Evolutionary conservation across 179 eudicot genomes (phyloP), one percentile per base, ranked within the genome.

Genomic region (Drosera spatulata): DNA sequence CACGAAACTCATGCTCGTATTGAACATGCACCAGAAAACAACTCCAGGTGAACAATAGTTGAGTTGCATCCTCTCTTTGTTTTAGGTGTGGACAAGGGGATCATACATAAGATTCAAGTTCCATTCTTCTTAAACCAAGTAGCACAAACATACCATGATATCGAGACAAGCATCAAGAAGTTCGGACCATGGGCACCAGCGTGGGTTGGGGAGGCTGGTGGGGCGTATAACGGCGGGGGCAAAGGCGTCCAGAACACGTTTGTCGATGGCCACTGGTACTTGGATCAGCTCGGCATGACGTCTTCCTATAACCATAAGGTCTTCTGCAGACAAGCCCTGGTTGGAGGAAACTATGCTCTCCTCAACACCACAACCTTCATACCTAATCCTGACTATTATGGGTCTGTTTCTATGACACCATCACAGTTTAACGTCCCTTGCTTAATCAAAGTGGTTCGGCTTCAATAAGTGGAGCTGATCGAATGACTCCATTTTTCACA

Each of bases 271-370:
- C 81, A 77, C 50, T 82, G 86, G 84, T 83, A 79, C 22, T 66
- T 84, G 81, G 90, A 84, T 75, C 90, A 84, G 59, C 66, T 84
- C 15, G 90, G 84, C 15, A 84, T 81, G 86, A 65, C 82, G 41
- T 65, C 90, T 11, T 67, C 71, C 22, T 84, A 61, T 70, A 68
- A 79, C 67, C 78, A 73, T 55, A 79, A 84, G 73, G 85, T 77
- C 39, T 84, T 22, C 66, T 84, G 90, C 71, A 70, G 90, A 65
- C 90, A 84, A 61, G 52, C 84, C 54, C 61, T 84, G 3, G 73
- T 81, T 37, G 90, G 86, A 61, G 86, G 90, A 57, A 75, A 79
- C 60, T 84, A 84, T 66, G 84, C 58, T 37, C 81, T 84, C 13
- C 81, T 84, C 10, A 79, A 84, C 60, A 77, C 75, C 38, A 84